These are phyloP conservation scores for Yamadazyma atmosphaerica DNA, from an alignment of 1,139 yeast species.

Conservation along the genomic window DNA sequence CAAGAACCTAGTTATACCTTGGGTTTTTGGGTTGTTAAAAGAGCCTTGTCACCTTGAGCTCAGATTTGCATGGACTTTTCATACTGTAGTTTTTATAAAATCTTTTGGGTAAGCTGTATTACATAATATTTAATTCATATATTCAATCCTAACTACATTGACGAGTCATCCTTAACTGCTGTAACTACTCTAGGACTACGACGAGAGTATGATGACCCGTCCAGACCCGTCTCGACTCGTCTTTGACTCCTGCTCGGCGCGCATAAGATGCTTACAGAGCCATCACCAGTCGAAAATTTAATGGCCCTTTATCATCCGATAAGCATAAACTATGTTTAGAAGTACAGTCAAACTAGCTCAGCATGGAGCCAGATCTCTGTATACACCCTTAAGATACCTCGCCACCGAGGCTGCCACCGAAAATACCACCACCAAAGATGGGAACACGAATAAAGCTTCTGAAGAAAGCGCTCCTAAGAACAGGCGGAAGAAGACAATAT, in stretches of 20 bases:
- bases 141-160: neutral
- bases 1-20: too few species aligned
- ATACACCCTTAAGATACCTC: constrained; percentile 4
- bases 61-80: constrained; percentile 39
- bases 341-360: neutral
- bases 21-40: too few species aligned
- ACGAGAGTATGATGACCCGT: too few species aligned
- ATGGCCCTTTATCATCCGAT: constrained; percentile 3
- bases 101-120: neutral
- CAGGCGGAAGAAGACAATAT: constrained; percentile 54
- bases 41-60: too few species aligned
- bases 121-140: neutral
- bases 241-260: constrained; percentile 2
- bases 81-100: too few species aligned
- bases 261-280: too few species aligned
- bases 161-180: too few species aligned
- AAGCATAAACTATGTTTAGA: neutral
- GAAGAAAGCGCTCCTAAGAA: constrained; percentile 12
- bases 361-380: constrained; percentile 39
- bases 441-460: constrained; percentile 5
- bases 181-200: too few species aligned
- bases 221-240: neutral
- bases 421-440: neutral
- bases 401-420: constrained; percentile 12
- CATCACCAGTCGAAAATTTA: neutral